Conservation (phyloP, 2,329 filamentous ascomycete species). For the Xenoacremonium recifei region DNA sequence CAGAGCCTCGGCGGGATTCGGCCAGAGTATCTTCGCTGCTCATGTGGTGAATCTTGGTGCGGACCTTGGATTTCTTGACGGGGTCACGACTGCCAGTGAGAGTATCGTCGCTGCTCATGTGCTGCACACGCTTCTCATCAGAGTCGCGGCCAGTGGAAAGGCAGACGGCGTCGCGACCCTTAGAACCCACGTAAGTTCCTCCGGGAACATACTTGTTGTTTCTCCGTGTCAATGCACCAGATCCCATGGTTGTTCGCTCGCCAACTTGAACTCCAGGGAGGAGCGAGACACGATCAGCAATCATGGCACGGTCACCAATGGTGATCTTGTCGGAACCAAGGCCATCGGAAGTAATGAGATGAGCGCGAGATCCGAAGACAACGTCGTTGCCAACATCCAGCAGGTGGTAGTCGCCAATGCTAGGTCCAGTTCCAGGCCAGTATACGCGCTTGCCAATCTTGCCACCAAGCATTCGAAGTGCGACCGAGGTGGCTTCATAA, state of each 20-base stretch:
- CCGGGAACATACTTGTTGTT: conserved; percentile 42
- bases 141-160: conserved; percentile 24
- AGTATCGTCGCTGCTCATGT: conserved; percentile 21
- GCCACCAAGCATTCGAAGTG: conserved; percentile 49
- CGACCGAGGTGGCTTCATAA: conserved; percentile 53
- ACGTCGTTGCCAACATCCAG: conserved; percentile 57
- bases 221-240: conserved; percentile 49
- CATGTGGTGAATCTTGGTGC: conserved; percentile 17
- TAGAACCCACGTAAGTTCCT: conserved; percentile 52
- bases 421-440: conserved; percentile 56
- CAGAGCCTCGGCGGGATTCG: conserved; percentile 6
- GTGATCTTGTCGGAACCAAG: conserved; percentile 45
- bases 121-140: conserved; percentile 10
- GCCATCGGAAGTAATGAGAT: conserved; percentile 53
- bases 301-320: conserved; percentile 51
- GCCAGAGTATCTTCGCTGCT: conserved; percentile 26
- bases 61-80: conserved; percentile 6
- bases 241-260: conserved; percentile 49
- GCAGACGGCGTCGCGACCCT: conserved; percentile 48
- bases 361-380: conserved; percentile 56
- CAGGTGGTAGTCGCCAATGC: conserved; percentile 53
- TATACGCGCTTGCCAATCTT: conserved; percentile 53
- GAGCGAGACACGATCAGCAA: conserved; percentile 54
- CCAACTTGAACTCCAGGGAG: conserved; percentile 51
- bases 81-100: conserved; percentile 8